Evolutionary conservation across 306 rosid genomes (phyloP).

Genomic region (Hippophae gyantsensis): DNA sequence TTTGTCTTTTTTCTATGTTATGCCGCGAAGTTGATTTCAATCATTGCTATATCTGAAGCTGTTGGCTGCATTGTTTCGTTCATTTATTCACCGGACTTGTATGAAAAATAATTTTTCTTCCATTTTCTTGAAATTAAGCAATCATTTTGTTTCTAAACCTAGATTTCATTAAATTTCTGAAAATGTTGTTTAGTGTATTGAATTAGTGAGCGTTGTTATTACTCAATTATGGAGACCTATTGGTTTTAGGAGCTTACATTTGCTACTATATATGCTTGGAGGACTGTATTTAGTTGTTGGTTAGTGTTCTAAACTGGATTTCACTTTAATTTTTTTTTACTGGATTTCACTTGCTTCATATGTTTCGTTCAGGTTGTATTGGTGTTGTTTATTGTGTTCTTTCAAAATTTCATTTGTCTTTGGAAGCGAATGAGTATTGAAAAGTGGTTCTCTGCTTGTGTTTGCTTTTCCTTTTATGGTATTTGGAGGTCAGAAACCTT

Average conservation of each 20-base stretch:
- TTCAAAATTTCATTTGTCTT: neutral
- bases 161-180: conserved; percentile 16
- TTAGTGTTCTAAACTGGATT: neutral
- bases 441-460: neutral
- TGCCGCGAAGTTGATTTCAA: too few relatives aligned
- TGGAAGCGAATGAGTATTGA: neutral
- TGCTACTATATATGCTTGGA: neutral
- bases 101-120: neutral
- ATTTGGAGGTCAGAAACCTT: neutral
- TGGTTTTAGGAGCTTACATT: conserved; percentile 12
- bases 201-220: neutral
- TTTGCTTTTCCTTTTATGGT: neutral
- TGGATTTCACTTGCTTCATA: neutral
- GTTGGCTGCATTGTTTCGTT: too few relatives aligned
- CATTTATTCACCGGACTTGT: too few relatives aligned
- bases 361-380: neutral
- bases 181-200: neutral
- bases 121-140: neutral
- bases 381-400: neutral
- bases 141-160: conserved; percentile 10
- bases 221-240: neutral
- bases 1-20: too few relatives aligned
- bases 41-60: too few relatives aligned
- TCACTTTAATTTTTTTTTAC: neutral
- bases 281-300: neutral